Percentiles rank a stretch among this genome's conserved stretches.
These are phyloP conservation scores for Phytophthora sp. DNA, from an alignment of 352 stramenopile genomes.

Conservation along the genomic window DNA sequence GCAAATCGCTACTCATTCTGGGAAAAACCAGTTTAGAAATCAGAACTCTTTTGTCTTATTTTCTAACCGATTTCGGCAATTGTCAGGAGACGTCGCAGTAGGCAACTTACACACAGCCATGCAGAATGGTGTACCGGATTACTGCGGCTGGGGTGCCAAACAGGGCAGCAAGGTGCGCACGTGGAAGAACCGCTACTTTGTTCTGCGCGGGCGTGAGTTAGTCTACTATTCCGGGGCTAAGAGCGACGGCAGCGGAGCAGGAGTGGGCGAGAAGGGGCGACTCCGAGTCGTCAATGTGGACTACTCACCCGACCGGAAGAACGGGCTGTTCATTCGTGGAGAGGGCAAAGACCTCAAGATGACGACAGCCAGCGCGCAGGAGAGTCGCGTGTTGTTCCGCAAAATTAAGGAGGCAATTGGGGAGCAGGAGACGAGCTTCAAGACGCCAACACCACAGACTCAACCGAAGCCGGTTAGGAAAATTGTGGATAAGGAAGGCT, in stretches of 20 bases:
- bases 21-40: too few species aligned
- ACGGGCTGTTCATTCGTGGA: slow-evolving; percentile 67
- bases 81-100: too few species aligned
- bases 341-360: slow-evolving; percentile 69
- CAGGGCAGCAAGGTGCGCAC: slow-evolving; percentile 71
- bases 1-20: too few species aligned
- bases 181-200: slow-evolving; percentile 82
- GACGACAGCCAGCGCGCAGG: slow-evolving; percentile 56
- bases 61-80: not conserved
- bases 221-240: slow-evolving; percentile 61
- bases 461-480: slow-evolving; percentile 1
- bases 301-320: slow-evolving; percentile 49
- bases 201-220: slow-evolving; percentile 60
- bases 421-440: slow-evolving; percentile 38
- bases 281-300: slow-evolving; percentile 61
- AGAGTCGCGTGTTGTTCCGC: slow-evolving; percentile 57
- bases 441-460: not conserved
- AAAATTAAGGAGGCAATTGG: slow-evolving; percentile 53
- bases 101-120: not conserved
- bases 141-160: slow-evolving; percentile 72
- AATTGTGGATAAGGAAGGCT: slow-evolving; percentile 41
- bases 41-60: slow-evolving; percentile 21
- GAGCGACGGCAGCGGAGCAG: slow-evolving; percentile 38
- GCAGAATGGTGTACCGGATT: slow-evolving; percentile 36
- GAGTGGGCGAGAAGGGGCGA: slow-evolving; percentile 67